Percentiles rank a stretch among this genome's conserved stretches.
Evolutionary conservation across 768 basidiomycete species (phyloP).

Genomic region (Holtermanniella nyarrowii): DNA sequence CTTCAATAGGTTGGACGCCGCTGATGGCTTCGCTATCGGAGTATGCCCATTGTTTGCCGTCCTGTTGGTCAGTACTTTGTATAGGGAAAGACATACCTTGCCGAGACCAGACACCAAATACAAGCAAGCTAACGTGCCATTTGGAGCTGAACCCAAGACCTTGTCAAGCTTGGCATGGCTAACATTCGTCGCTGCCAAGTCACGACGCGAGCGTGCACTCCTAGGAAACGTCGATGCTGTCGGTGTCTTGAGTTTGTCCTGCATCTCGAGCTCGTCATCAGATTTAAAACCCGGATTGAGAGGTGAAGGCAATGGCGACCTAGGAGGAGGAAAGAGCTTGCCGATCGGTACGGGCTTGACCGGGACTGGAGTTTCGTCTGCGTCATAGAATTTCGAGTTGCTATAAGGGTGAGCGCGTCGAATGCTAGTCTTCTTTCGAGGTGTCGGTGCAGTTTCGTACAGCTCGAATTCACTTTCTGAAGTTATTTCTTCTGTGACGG

Average conservation of each 20-base stretch:
- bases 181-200: conserved; percentile 5
- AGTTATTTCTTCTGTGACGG: too few species aligned
- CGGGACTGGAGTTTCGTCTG: not conserved
- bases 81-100: conserved; percentile 16
- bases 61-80: conserved; percentile 4
- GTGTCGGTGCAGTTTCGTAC: too few species aligned
- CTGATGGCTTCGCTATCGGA: conserved; percentile 22
- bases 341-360: not conserved
- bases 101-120: conserved; percentile 32
- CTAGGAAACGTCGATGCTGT: too few species aligned
- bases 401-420: not conserved
- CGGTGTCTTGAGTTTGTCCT: too few species aligned
- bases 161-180: conserved; percentile 21
- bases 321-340: not conserved
- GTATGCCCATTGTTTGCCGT: conserved; percentile 25
- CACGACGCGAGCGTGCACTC: too few species aligned
- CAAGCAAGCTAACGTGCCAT: conserved; percentile 23
- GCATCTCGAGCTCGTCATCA: too few species aligned
- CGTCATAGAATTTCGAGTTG: not conserved
- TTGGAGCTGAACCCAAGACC: conserved; percentile 17
- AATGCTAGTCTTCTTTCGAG: too few species aligned
- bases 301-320: too few species aligned
- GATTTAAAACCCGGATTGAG: too few species aligned
- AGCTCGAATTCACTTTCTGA: too few species aligned
- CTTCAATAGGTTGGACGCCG: conserved; percentile 24